Evolutionary conservation across 2,329 filamentous ascomycete genomes (phyloP).

Genomic region (Penicillium verrucosum): DNA sequence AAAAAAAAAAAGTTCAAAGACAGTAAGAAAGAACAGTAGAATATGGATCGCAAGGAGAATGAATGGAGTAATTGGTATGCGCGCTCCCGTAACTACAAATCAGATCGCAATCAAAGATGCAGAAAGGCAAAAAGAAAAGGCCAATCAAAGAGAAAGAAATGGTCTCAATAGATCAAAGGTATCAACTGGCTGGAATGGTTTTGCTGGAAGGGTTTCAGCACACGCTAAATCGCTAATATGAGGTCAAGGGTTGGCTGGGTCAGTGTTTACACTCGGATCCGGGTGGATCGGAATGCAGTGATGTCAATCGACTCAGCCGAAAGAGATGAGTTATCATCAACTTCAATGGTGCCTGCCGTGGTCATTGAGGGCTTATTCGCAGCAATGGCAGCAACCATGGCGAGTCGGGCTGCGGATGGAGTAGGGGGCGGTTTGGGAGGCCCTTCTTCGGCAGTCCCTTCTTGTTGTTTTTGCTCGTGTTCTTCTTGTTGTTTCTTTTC

Average conservation of each 20-base stretch:
- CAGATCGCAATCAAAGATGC: conserved; percentile 4
- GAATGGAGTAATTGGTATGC: not conserved
- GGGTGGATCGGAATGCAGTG: conserved; percentile 33
- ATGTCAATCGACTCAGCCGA: conserved; percentile 38
- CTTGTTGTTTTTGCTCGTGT: conserved; percentile 12
- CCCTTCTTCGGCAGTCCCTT: conserved; percentile 3
- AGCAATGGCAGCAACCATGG: conserved; percentile 18
- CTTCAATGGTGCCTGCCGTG: conserved; percentile 31
- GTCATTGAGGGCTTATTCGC: conserved; percentile 20
- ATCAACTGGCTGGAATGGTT: conserved; percentile 12
- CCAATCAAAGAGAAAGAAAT: conserved; percentile 8
- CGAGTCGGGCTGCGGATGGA: conserved; percentile 19
- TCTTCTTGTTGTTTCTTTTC: conserved; percentile 45
- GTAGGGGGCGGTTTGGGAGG: conserved; percentile 13
- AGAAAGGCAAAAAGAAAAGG: not conserved
- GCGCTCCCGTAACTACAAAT: not conserved
- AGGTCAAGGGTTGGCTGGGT: not conserved
- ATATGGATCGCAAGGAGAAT: not conserved
- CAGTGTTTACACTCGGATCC: conserved; percentile 19
- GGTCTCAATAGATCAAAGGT: conserved; percentile 8
- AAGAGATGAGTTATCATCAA: conserved; percentile 35
- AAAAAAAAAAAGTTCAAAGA: conserved; percentile 9
- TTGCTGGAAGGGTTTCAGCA: conserved; percentile 18
- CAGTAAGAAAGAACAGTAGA: conserved; percentile 3
- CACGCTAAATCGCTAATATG: conserved; percentile 24